A percentile compares a stretch with the other conserved stretches of the same genome.
Conservation (phyloP, 192 early-diverging fungal genomes). For the Coemansia guatemalensis region DNA sequence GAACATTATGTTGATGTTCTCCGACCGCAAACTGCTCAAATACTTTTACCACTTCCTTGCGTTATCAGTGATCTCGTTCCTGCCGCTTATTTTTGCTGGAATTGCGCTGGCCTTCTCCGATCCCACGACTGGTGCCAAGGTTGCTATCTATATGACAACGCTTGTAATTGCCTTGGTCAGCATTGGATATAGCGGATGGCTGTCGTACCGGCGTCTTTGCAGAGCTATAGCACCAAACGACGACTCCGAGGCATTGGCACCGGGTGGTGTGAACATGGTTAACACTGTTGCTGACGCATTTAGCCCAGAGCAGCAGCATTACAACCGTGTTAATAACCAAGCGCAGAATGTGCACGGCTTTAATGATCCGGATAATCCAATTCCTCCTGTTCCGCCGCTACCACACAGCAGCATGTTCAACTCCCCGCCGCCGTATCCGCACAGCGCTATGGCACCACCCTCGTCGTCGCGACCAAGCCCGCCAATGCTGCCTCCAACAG, state of each 20-base stretch:
- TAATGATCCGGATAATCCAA: neutral
- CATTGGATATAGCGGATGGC: conserved; percentile 29
- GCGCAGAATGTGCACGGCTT: neutral
- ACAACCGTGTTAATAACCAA: neutral
- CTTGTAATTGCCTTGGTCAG: conserved; percentile 22
- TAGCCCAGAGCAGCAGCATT: conserved; percentile 23
- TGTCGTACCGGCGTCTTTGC: conserved; percentile 15
- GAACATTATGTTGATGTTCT: conserved; percentile 11
- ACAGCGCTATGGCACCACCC: neutral
- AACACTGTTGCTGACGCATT: conserved; percentile 30
- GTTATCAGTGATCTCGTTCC: conserved; percentile 20
- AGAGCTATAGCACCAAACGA: conserved; percentile 4
- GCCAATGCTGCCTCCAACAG: neutral
- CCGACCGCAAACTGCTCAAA: conserved; percentile 14
- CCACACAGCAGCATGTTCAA: neutral
- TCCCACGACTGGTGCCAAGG: conserved; percentile 15
- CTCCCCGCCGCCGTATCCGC: neutral
- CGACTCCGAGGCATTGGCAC: conserved; percentile 1
- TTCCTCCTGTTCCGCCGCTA: conserved; percentile 7
- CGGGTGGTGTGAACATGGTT: conserved; percentile 12
- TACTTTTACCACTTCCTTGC: conserved; percentile 17
- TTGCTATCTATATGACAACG: conserved; percentile 33
- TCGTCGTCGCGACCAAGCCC: neutral
- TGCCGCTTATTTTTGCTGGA: conserved; percentile 36
- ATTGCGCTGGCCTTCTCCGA: conserved; percentile 35